Evolutionary conservation across 1,284 basidiomycete genomes (phyloP), one percentile per base, ranked within the genome.

Genomic region (Rhodotorula glutinis): DNA sequence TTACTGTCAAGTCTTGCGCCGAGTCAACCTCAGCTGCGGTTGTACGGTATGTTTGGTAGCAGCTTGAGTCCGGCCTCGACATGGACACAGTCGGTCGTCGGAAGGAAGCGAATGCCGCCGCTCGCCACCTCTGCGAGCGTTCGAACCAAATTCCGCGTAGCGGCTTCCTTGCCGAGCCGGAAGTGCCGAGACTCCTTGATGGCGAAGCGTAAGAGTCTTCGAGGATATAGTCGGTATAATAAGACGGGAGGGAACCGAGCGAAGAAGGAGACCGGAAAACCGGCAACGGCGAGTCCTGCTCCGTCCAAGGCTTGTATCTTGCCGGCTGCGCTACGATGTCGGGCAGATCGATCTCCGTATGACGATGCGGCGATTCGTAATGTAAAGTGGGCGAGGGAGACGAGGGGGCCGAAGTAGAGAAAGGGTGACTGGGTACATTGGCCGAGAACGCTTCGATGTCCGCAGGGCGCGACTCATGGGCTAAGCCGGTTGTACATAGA

Each of bases 181-280:
- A 7, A 7, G 33, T 38, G 11, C 33, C 33, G 33, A 38, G 33
- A 7, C 33, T 38, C 11, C 7, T 5, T 38, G 11, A 38, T 5
- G 33, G 33, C 33, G 33, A 11, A 38, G 33, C 21, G 19, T 7
- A 16, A 16, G 16, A 11, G 23, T 21, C 17, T 10, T 38, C 33
- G 41, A 71, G 56, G 54, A 75, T 72, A 4, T 69, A 61, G 25
- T 74, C 72, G 23, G 49, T 27, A 16, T 51, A 25, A 13, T 51
- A 51, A 23, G 49, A 51, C 10, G 49, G 49, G 16, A 51, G 49
- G 16, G n/a, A 7, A 11, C 5, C 11, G 33, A 38, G 16, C 25
- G 49, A 25, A 25, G 25, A 16, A 11, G 25, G 25, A 11, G 25
- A 27, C 9, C n/a, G 49, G 16, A 13, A 13, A 14, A 25, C 27